Percentiles rank a stretch among this genome's conserved stretches.
phyloP scores from a whole-genome alignment of 228 moss, liverwort and hornwort genomes.

The Sphagnum magellanicum region DNA sequence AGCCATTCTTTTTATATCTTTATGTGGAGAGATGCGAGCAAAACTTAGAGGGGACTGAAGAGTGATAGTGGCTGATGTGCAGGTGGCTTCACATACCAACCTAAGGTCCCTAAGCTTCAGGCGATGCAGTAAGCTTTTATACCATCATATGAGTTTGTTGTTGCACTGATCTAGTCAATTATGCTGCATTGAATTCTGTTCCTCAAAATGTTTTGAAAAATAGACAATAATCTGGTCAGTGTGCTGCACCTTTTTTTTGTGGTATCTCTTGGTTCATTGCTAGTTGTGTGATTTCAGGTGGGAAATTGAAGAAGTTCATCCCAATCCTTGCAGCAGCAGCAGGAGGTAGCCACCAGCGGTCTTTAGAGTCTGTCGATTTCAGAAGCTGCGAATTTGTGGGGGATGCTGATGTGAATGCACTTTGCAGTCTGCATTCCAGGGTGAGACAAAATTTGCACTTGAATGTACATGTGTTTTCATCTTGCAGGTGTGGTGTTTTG shows the following conservation, averaged over 20 bases:
- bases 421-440: slow-evolving; percentile 79
- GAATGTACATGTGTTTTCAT: not conserved
- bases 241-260: not conserved
- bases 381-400: slow-evolving; percentile 69
- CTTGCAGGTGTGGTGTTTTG: too few relatives aligned
- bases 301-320: slow-evolving; percentile 72
- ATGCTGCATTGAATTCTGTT: too few relatives aligned
- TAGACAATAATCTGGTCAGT: not conserved
- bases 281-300: slow-evolving; percentile 31
- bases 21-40: not conserved
- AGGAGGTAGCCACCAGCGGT: slow-evolving; percentile 54
- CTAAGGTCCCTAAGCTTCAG: slow-evolving; percentile 82
- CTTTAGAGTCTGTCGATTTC: slow-evolving; percentile 74
- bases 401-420: slow-evolving; percentile 81
- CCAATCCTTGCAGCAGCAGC: slow-evolving; percentile 92
- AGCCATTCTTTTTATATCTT: not conserved
- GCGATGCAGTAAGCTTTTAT: slow-evolving; percentile 73
- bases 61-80: not conserved
- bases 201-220: not conserved
- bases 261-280: too few relatives aligned
- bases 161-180: not conserved
- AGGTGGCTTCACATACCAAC: slow-evolving; percentile 85
- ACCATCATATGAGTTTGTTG: not conserved
- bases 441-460: slow-evolving; percentile 18
- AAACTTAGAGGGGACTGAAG: not conserved